phyloP scores from a whole-genome alignment of 345 rosid species.

The Litchi chinensis region DNA sequence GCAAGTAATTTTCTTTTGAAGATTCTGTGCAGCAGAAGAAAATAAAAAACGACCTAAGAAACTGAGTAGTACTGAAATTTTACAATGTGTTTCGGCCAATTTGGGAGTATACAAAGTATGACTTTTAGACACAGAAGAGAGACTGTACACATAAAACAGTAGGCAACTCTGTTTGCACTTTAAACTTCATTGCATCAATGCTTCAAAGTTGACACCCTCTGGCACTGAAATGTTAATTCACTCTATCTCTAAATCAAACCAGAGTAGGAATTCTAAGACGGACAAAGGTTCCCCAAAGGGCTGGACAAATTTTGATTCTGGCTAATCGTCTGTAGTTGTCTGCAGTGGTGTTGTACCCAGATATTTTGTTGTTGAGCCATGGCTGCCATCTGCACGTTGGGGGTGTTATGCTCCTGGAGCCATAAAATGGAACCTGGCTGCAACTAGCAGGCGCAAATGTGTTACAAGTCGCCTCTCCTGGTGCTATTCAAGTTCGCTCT shows the following conservation, averaged over 20 bases:
- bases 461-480: slow-evolving; percentile 10
- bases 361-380: slow-evolving; percentile 20
- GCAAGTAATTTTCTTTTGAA: not conserved
- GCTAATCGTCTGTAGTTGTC: not conserved
- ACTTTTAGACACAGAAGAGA: not conserved
- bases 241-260: slow-evolving; percentile 3
- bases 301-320: not conserved
- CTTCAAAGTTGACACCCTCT: not conserved
- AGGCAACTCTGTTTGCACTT: slow-evolving; percentile 7
- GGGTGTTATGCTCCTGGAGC: not conserved
- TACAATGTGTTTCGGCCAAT: not conserved
- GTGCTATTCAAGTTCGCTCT: slow-evolving; percentile 12
- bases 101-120: not conserved
- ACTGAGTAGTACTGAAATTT: not conserved
- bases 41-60: not conserved
- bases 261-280: not conserved
- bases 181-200: not conserved
- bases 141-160: not conserved
- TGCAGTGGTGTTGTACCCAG: slow-evolving; percentile 9
- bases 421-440: slow-evolving; percentile 18
- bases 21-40: not conserved
- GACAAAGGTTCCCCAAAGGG: slow-evolving; percentile 15
- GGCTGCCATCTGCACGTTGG: slow-evolving; percentile 1
- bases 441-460: slow-evolving; percentile 17
- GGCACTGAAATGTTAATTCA: not conserved